Base-by-base conservation (phyloP, 257 asterid species). In the Paraleonurus japonicus region DNA sequence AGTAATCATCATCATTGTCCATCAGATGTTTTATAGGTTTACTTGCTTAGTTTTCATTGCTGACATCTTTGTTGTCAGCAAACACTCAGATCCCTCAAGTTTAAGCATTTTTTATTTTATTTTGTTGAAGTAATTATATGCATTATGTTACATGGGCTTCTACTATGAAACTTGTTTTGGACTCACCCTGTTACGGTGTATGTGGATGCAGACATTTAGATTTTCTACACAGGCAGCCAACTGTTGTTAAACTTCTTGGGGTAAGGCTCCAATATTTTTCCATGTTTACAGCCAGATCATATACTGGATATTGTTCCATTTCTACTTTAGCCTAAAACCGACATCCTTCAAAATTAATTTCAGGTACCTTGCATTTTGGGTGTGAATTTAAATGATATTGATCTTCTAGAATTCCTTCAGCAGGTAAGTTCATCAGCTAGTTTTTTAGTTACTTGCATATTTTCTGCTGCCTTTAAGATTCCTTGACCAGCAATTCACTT, bases 321-420 rank as follows among this genome's bases (percentile, higher is more conserved):
- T 20, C 20, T 12, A 17, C 37, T 63, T 65, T 65, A 67, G 28
- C 53, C 72, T 78, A 9, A 48, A 58, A 65, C 41, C 61, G 66
- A 43, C 62, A 39, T 74, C 67, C 28, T 3, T 23, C 33, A 37
- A 30, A 27, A 75, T 45, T 55, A 57, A 74, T 67, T 84, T 70
- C 88, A 94, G 98, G 97, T 91, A 54, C 97, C 98, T 10, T 86
- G 97, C 81, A 80, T 94, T 75, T 78, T 94, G 82, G 98, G 94
- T 58, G 87, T 91, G 57, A 81, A 75, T 70, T 78, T 94, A 55
- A 89, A 88, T 37, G 97, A 94, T 69, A 75, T 70, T 27, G 97
- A 94, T 85, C 96, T 94, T 66, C 77, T 89, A 65, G 97, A 94
- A 78, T 94, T 78, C 77, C 92, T 94, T 79, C 96, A 89, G 78